Evolutionary conservation across 2,329 filamentous ascomycete genomes (phyloP).

Genomic region (Ophiostoma sp.): DNA sequence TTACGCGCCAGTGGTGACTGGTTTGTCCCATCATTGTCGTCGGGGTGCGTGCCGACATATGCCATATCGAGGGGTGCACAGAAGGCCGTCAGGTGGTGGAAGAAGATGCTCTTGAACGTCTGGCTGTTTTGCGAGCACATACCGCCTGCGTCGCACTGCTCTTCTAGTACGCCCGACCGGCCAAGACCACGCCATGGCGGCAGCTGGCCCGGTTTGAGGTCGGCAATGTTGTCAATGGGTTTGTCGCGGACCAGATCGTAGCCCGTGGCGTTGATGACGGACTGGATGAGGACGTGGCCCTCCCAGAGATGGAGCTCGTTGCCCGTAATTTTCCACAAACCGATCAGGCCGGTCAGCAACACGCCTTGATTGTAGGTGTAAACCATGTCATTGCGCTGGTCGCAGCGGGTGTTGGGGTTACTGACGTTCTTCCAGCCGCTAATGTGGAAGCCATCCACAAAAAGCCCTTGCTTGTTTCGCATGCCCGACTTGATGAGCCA

Average conservation of each 20-base stretch:
- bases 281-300: slow-evolving; percentile 73
- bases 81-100: slow-evolving; percentile 81
- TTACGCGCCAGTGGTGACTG: background rate
- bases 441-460: slow-evolving; percentile 88
- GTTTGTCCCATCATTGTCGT: background rate
- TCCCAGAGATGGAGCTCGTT: slow-evolving; percentile 71
- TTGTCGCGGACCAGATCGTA: slow-evolving; percentile 56
- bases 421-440: slow-evolving; percentile 60
- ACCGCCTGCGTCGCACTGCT: slow-evolving; percentile 73
- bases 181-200: slow-evolving; percentile 74
- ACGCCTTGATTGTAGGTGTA: slow-evolving; percentile 98
- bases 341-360: slow-evolving; percentile 75
- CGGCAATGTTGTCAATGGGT: slow-evolving; percentile 44
- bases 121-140: slow-evolving; percentile 81
- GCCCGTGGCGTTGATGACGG: slow-evolving; percentile 76
- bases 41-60: slow-evolving; percentile 17
- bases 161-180: slow-evolving; percentile 77
- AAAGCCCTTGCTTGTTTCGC: slow-evolving; percentile 73
- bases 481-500: slow-evolving; percentile 82
- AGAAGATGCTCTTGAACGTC: slow-evolving; percentile 94
- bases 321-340: slow-evolving; percentile 77
- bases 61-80: slow-evolving; percentile 62
- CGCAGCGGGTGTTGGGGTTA: slow-evolving; percentile 70
- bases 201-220: slow-evolving; percentile 40
- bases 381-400: slow-evolving; percentile 81